phyloP scores from a whole-genome alignment of 225 moss, liverwort and hornwort genomes.

The Neckera pumila region DNA sequence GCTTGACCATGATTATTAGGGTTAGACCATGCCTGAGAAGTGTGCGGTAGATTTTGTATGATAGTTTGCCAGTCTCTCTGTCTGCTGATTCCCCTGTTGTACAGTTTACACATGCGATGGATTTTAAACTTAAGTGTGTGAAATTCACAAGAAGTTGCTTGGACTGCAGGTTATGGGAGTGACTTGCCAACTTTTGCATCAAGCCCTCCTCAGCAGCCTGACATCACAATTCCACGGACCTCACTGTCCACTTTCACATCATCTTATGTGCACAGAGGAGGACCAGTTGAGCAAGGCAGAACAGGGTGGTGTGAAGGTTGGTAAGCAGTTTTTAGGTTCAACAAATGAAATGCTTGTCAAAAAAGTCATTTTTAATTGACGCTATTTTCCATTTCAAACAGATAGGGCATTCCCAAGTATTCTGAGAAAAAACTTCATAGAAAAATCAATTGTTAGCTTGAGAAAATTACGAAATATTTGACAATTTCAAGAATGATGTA shows the following conservation, averaged over 20 bases:
- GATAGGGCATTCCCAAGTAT: not conserved
- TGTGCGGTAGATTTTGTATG: not conserved
- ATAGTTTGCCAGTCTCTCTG: not conserved
- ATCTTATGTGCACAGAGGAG: not conserved
- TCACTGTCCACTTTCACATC: not conserved
- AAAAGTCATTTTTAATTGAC: not conserved
- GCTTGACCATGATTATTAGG: not conserved
- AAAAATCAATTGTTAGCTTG: too few species aligned
- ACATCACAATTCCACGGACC: not conserved
- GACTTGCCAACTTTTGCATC: not conserved
- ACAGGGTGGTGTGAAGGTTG: constrained; percentile 1
- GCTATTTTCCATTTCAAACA: not conserved
- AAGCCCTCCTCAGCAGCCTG: not conserved
- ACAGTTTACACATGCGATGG: not conserved
- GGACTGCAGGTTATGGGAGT: not conserved
- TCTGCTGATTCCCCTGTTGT: not conserved
- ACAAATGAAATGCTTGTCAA: not conserved
- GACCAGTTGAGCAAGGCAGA: not conserved
- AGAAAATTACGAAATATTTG: not conserved
- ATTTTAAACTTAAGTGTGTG: not conserved
- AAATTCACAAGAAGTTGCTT: not conserved
- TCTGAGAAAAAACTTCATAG: too few species aligned
- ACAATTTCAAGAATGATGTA: not conserved
- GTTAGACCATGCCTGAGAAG: not conserved
- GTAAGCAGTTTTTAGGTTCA: not conserved